Evolutionary conservation across 1,139 yeast species (phyloP).

Genomic region (Meyerozyma smithsonii): DNA sequence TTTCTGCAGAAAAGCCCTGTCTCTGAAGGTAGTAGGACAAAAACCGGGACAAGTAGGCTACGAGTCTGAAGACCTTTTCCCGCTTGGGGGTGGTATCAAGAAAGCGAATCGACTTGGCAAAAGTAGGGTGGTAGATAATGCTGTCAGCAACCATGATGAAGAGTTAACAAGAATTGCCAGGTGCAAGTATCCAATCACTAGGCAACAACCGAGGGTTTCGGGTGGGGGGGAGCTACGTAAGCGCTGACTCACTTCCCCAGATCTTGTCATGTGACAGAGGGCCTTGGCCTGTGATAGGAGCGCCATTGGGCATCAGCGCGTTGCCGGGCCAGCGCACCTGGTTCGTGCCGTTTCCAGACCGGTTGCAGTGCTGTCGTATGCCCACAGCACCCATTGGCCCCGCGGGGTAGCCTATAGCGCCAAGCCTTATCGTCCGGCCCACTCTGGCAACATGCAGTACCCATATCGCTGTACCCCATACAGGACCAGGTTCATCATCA

Average conservation of each 20-base stretch:
- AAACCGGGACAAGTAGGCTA: conserved; percentile 80
- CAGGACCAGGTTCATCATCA: neutral
- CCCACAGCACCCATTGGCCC: too few relatives aligned
- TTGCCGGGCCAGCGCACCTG: too few relatives aligned
- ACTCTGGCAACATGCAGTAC: neutral
- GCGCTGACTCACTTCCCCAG: conserved; percentile 1
- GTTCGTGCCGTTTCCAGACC: too few relatives aligned
- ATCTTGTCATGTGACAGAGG: neutral
- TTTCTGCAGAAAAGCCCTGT: conserved; percentile 51
- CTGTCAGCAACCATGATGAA: conserved; percentile 61
- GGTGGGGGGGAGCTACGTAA: conserved; percentile 2
- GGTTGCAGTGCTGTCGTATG: too few relatives aligned
- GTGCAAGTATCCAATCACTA: neutral
- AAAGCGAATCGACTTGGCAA: conserved; percentile 57
- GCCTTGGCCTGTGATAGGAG: too few relatives aligned
- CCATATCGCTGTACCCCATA: neutral
- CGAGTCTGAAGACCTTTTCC: conserved; percentile 74
- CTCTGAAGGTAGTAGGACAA: conserved; percentile 58
- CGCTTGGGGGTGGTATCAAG: conserved; percentile 62
- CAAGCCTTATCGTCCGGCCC: too few relatives aligned
- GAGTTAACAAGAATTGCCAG: neutral
- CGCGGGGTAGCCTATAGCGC: too few relatives aligned
- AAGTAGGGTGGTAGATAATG: conserved; percentile 69
- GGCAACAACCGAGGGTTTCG: conserved; percentile 1
- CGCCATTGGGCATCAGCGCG: neutral